A percentile compares a stretch with the other conserved stretches of the same genome.
These are phyloP conservation scores for Boletus subcaerulescens DNA, from an alignment of 768 basidiomycete species.

Conservation along the genomic window DNA sequence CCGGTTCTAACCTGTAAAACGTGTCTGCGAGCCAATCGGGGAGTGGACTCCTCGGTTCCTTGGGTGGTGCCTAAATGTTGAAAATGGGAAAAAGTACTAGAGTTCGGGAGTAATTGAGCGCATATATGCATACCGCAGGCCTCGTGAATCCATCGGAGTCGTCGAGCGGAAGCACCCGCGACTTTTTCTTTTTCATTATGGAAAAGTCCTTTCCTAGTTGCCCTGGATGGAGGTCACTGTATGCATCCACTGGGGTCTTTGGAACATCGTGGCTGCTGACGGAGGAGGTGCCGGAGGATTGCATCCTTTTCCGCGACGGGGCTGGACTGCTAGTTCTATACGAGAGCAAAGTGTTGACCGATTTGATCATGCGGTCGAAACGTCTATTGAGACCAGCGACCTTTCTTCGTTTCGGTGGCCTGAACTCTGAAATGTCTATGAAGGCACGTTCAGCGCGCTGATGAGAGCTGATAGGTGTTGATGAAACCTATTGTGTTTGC, in stretches of 20 bases:
- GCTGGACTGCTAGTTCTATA: constrained; percentile 17
- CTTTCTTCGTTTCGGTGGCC: constrained; percentile 46
- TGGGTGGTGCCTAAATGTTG: constrained; percentile 17
- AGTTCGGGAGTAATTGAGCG: constrained; percentile 14
- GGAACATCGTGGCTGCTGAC: constrained; percentile 40
- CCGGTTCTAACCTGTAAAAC: constrained; percentile 41
- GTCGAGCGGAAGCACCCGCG: not conserved
- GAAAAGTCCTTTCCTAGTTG: constrained; percentile 41
- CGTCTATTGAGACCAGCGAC: constrained; percentile 51
- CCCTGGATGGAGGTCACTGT: constrained; percentile 31
- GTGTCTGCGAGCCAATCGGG: constrained; percentile 58
- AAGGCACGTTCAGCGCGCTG: not conserved
- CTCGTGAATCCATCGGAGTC: constrained; percentile 4
- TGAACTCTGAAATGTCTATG: constrained; percentile 7
- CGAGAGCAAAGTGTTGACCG: constrained; percentile 44
- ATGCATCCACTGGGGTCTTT: constrained; percentile 41
- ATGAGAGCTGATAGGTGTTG: not conserved
- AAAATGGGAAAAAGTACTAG: constrained; percentile 10
- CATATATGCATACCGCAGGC: constrained; percentile 32
- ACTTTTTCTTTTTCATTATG: constrained; percentile 40
- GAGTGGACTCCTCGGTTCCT: constrained; percentile 31
- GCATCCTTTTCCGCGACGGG: constrained; percentile 29
- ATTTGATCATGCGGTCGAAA: constrained; percentile 66
- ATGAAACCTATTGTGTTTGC: constrained; percentile 16
- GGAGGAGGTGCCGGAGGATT: constrained; percentile 46